Percentiles rank a stretch among this genome's conserved stretches.
Evolutionary conservation across 257 asterid species (phyloP).

Genomic region (Penstemon barbatus): DNA sequence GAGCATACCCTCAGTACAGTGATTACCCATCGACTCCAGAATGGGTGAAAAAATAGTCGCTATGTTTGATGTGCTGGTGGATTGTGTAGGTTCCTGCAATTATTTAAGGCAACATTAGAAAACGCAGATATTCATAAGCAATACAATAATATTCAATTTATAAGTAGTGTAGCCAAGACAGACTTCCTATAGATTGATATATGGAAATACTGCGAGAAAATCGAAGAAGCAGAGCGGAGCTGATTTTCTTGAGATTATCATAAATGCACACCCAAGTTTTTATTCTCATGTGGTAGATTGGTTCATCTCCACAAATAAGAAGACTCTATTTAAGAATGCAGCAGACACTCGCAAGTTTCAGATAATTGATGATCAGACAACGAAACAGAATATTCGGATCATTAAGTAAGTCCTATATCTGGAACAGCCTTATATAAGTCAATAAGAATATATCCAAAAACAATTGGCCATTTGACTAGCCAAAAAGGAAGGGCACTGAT

Average conservation of each 20-base stretch:
- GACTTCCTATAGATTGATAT: neutral
- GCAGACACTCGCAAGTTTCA: neutral
- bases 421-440: neutral
- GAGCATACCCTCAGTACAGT: constrained; percentile 41
- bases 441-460: too few species aligned
- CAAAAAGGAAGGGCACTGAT: neutral
- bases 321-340: neutral
- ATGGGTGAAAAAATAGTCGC: constrained; percentile 55
- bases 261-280: neutral
- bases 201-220: too few species aligned
- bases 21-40: constrained; percentile 41
- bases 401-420: neutral
- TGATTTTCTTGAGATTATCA: neutral
- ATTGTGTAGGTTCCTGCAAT: constrained; percentile 42
- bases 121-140: neutral
- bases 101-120: constrained; percentile 4
- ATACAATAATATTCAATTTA: neutral
- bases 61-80: constrained; percentile 40
- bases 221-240: too few species aligned
- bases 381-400: neutral
- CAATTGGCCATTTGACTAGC: too few species aligned
- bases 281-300: too few species aligned
- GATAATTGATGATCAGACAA: too few species aligned
- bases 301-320: neutral
- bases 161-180: neutral